These are phyloP conservation scores for Marchantia polymorpha DNA, from an alignment of 225 moss, liverwort and hornwort genomes.

Conservation along the genomic window DNA sequence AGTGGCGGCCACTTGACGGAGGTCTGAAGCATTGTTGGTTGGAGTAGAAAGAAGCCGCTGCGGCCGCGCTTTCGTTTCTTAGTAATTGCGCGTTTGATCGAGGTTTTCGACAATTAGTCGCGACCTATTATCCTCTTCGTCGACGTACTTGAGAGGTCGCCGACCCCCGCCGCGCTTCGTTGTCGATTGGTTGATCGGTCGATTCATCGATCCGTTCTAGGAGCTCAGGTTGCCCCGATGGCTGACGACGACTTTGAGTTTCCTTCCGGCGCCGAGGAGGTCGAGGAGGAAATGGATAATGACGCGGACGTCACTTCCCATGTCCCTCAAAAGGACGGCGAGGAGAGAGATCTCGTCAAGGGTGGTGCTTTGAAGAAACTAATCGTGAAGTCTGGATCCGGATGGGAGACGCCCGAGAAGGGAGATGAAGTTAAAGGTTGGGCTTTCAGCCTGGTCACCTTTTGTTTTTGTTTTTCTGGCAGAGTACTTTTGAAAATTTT, in stretches of 20 bases:
- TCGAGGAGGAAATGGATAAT: conserved; percentile 61
- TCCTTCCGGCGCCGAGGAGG: conserved; percentile 43
- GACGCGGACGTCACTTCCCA: conserved; percentile 48
- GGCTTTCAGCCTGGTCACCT: not conserved
- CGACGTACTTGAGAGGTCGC: not conserved
- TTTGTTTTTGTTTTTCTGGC: not conserved
- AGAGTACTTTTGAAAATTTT: not conserved
- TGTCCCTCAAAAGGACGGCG: conserved; percentile 54
- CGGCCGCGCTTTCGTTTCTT: not conserved
- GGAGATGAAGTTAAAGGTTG: conserved; percentile 94
- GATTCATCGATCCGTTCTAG: too few species aligned
- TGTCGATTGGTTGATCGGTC: not conserved
- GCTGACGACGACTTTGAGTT: conserved; percentile 68
- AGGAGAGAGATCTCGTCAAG: conserved; percentile 68
- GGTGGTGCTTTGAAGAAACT: conserved; percentile 84
- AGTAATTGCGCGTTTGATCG: not conserved
- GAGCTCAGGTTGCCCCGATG: conserved; percentile 31
- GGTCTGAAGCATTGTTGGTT: not conserved
- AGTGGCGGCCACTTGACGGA: not conserved
- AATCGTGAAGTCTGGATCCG: conserved; percentile 61
- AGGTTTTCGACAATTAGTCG: not conserved
- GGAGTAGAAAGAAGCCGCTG: not conserved
- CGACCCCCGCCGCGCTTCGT: not conserved
- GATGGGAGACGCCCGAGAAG: conserved; percentile 81
- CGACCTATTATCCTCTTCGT: not conserved